A percentile compares a stretch with the other conserved stretches of the same genome.
These are phyloP conservation scores for Asclepias syriaca DNA, from an alignment of 257 asterid genomes.

Conservation along the genomic window DNA sequence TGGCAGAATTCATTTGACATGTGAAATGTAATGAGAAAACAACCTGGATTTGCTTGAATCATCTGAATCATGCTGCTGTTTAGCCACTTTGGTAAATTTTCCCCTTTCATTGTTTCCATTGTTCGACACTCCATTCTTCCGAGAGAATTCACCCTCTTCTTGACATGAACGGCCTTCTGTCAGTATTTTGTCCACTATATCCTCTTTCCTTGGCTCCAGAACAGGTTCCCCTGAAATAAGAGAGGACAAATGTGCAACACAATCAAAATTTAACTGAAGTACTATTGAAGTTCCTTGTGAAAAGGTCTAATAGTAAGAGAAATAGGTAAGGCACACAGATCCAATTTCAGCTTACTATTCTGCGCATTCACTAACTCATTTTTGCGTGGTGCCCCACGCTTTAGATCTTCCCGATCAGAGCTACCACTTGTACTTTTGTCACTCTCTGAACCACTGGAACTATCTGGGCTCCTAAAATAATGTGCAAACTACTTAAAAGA, in stretches of 20 bases:
- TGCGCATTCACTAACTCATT: slow-evolving; percentile 16
- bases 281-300: background rate
- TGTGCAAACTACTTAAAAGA: slow-evolving; percentile 9
- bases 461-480: slow-evolving; percentile 50
- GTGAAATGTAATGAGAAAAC: background rate
- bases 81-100: slow-evolving; percentile 27
- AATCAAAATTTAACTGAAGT: background rate
- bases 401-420: slow-evolving; percentile 55
- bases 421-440: slow-evolving; percentile 32
- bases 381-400: slow-evolving; percentile 31
- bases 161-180: slow-evolving; percentile 31
- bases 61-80: slow-evolving; percentile 24
- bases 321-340: background rate
- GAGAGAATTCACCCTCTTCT: slow-evolving; percentile 63
- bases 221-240: slow-evolving; percentile 26
- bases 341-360: slow-evolving; percentile 1
- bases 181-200: slow-evolving; percentile 24
- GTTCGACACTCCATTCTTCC: slow-evolving; percentile 32
- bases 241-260: slow-evolving; percentile 5
- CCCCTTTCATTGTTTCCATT: slow-evolving; percentile 38
- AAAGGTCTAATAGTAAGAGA: background rate
- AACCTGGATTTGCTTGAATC: slow-evolving; percentile 62
- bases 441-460: slow-evolving; percentile 64
- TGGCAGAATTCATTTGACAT: background rate
- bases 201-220: slow-evolving; percentile 33